These are phyloP conservation scores for Parachlorella kessleri DNA, from an alignment of 139 green algal genomes.

Conservation along the genomic window DNA sequence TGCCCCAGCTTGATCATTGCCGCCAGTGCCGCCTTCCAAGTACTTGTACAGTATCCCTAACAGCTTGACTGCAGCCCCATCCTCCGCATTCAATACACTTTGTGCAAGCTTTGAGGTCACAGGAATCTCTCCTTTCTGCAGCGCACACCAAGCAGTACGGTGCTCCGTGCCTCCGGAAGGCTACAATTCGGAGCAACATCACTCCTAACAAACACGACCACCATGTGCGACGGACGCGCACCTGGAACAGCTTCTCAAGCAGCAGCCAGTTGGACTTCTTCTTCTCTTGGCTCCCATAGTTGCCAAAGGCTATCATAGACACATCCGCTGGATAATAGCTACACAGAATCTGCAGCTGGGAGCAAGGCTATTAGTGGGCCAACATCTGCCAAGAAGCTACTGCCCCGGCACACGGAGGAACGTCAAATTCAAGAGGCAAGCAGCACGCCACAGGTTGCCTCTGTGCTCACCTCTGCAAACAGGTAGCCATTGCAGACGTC, in stretches of 20 bases:
- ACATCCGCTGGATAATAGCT: constrained; percentile 61
- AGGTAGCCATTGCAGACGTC: background rate
- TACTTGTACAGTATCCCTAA: background rate
- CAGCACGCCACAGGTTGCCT: too few relatives aligned
- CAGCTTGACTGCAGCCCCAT: background rate
- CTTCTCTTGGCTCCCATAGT: constrained; percentile 28
- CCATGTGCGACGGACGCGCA: too few relatives aligned
- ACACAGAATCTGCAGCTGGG: constrained; percentile 65
- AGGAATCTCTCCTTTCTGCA: background rate
- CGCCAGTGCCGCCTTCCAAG: background rate
- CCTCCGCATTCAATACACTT: background rate
- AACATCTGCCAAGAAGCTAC: too few relatives aligned
- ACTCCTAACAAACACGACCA: too few relatives aligned
- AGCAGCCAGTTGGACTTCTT: constrained; percentile 1
- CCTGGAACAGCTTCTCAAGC: background rate
- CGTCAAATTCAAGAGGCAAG: too few relatives aligned
- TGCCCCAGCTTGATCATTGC: background rate
- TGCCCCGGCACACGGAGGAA: too few relatives aligned
- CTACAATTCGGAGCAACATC: too few relatives aligned
- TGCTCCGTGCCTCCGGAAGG: too few relatives aligned
- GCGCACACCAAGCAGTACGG: too few relatives aligned
- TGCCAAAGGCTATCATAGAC: constrained; percentile 51
- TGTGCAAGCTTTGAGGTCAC: background rate
- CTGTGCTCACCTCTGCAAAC: too few relatives aligned
- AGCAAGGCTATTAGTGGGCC: too few relatives aligned